Evolutionary conservation across 139 green algal genomes (phyloP).

Genomic region (Tetratostichococcus sp.): DNA sequence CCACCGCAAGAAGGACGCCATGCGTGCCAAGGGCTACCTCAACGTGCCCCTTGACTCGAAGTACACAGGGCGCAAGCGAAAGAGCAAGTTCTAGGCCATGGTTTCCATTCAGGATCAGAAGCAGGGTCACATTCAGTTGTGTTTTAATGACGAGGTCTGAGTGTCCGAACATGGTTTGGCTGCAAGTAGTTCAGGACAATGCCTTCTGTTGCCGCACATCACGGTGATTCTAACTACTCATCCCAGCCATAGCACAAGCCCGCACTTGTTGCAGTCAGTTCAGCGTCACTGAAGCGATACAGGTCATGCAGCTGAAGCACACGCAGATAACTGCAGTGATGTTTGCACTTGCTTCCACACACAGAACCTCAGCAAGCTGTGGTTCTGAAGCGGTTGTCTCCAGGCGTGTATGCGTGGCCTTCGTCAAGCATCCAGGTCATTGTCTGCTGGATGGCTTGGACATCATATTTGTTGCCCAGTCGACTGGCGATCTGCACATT

Average conservation of each 20-base stretch:
- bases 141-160: too few relatives aligned
- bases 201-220: too few relatives aligned
- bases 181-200: too few relatives aligned
- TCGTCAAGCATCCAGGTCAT: slow-evolving; percentile 55
- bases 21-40: slow-evolving; percentile 66
- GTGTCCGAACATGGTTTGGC: too few relatives aligned
- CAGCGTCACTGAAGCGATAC: too few relatives aligned
- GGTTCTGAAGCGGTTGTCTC: slow-evolving; percentile 71
- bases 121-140: too few relatives aligned
- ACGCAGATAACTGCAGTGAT: too few relatives aligned
- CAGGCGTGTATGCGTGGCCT: slow-evolving; percentile 74
- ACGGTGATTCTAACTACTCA: too few relatives aligned
- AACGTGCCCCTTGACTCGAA: slow-evolving; percentile 83
- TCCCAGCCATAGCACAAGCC: too few relatives aligned
- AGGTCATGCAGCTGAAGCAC: too few relatives aligned
- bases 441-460: slow-evolving; percentile 39
- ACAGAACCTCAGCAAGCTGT: neutral
- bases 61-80: slow-evolving; percentile 92
- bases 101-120: too few relatives aligned
- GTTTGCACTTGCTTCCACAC: neutral
- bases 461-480: slow-evolving; percentile 27
- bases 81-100: slow-evolving; percentile 40
- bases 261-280: too few relatives aligned
- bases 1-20: slow-evolving; percentile 89
- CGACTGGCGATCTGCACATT: slow-evolving; percentile 26